Base-by-base conservation (phyloP, 176 grass and related monocot genomes). In the Zoysia pacifica region DNA sequence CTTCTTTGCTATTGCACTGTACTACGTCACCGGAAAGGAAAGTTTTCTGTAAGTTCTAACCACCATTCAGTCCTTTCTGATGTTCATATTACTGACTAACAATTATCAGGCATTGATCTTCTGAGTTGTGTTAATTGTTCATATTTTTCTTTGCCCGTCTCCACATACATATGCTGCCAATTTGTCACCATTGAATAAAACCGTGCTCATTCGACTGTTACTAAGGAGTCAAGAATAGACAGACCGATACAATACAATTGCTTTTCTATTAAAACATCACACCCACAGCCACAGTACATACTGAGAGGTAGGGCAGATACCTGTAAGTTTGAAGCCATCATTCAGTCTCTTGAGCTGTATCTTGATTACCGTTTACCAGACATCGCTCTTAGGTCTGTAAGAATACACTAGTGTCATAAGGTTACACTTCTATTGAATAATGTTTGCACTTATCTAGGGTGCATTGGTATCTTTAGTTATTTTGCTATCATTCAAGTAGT, bases 21-120 rank as follows among this genome's bases (percentile, higher is more conserved):
- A 99, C 86, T 99, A 99, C 65, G 86, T 96, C 70, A 96, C 93
- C 7, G 90, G 90, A 62, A 89, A 99, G 62, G 97, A 99, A 73
- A 91, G 88, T 82, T 99, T 96, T 70, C 93, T 99, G 97, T 99
- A 93, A 99, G 83, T 84, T 73, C 66, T n/a, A 20, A 65, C 10
- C 3, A 40, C 0, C 48, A 42, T 52, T 45, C 52, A 74, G 5
- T 63, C 10, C 73, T 2, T 56, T 28, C 53, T 6, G 28, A 28
- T 60, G 56, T 60, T 19, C 9, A n/a, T 60, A 28, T 60, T 60
- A 60, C 56, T 8, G n/a, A 20, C 28, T 60, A 28, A 20, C 18
- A 19, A 8, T 8, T 59, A 19, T 2, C 18, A 59, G 55, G 55
- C 18, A 20, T 60, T 28, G 58, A 6, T 60, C 8, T 60, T 28